Evolutionary conservation across 1,284 basidiomycete species (phyloP).

Genomic region (Mycosarcoma maydis): DNA sequence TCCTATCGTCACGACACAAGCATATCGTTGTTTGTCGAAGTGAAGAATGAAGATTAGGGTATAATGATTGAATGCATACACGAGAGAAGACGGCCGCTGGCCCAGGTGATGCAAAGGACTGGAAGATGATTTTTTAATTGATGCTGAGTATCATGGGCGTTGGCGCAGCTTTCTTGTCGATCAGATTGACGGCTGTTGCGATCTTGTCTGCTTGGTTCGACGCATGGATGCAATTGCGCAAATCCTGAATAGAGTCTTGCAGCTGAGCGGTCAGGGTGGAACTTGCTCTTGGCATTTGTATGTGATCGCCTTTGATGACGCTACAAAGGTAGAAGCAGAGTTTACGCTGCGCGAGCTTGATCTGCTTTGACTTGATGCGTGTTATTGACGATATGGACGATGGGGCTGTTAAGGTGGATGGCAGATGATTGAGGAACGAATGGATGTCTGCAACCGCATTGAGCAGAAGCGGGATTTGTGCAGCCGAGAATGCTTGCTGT

Average conservation of each 20-base stretch:
- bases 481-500: constrained; percentile 20
- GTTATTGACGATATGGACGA: not conserved
- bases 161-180: not conserved
- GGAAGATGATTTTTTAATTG: too few species aligned
- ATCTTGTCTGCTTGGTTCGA: constrained; percentile 22
- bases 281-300: not conserved
- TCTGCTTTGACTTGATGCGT: not conserved
- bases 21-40: too few species aligned
- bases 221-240: constrained; percentile 2
- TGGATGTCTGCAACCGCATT: constrained; percentile 31
- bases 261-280: constrained; percentile 1
- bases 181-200: constrained; percentile 16
- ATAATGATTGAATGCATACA: not conserved
- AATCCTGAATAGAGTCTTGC: constrained; percentile 1
- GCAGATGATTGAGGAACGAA: constrained; percentile 16
- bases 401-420: not conserved
- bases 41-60: too few species aligned
- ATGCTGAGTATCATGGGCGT: not conserved
- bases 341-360: constrained; percentile 29
- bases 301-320: not conserved
- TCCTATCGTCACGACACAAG: too few species aligned
- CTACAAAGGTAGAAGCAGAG: constrained; percentile 33
- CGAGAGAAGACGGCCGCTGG: too few species aligned
- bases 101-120: not conserved
- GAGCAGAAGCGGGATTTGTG: constrained; percentile 19